A percentile compares a stretch with the other conserved stretches of the same genome.
Conservation (phyloP, 345 rosid species). For the Kernera saxatilis region DNA sequence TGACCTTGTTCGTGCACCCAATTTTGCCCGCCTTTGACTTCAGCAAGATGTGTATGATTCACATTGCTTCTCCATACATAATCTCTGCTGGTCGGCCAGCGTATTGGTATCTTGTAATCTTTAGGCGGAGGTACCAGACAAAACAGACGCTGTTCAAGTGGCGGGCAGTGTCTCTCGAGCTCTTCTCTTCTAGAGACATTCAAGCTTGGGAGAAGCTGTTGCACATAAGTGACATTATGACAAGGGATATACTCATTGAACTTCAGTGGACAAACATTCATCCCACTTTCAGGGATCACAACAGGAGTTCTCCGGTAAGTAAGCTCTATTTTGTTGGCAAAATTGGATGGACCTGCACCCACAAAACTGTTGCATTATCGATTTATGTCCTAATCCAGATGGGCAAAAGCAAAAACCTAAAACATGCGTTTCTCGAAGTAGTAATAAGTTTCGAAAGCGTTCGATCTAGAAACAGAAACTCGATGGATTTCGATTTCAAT, state of each 20-base stretch:
- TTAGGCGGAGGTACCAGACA: slow-evolving; percentile 89
- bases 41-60: slow-evolving; percentile 91
- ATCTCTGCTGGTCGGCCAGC: slow-evolving; percentile 89
- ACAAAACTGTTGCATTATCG: slow-evolving; percentile 5
- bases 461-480: neutral
- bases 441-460: neutral
- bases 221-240: slow-evolving; percentile 63
- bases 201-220: slow-evolving; percentile 53
- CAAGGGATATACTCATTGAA: slow-evolving; percentile 91
- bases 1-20: slow-evolving; percentile 88
- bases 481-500: neutral
- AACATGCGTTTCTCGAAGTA: too few species aligned
- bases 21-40: slow-evolving; percentile 95
- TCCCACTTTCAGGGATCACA: slow-evolving; percentile 50
- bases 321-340: slow-evolving; percentile 47
- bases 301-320: slow-evolving; percentile 53
- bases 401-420: neutral
- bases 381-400: neutral
- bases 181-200: slow-evolving; percentile 77
- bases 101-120: slow-evolving; percentile 82
- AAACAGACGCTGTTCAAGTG: slow-evolving; percentile 68
- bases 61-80: slow-evolving; percentile 94
- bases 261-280: slow-evolving; percentile 66
- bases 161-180: slow-evolving; percentile 95
- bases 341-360: slow-evolving; percentile 42